phyloP scores from a whole-genome alignment of 106 monocot species.

The Dendrobium huoshanense region DNA sequence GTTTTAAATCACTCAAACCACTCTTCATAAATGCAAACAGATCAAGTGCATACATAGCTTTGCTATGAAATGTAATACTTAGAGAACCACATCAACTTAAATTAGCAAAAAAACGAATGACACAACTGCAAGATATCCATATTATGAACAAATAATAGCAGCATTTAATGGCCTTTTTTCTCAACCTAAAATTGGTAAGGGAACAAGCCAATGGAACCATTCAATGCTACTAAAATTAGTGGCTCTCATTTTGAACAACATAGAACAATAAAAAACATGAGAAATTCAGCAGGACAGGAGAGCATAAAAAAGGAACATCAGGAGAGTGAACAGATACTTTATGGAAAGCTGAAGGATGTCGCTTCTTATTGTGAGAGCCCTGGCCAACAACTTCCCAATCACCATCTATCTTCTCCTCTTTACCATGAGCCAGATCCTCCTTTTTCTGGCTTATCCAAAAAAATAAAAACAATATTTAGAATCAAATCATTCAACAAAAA shows the following conservation, averaged over 20 bases:
- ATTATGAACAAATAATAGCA: background rate
- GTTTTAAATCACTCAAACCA: background rate
- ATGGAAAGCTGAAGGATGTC: conserved; percentile 13
- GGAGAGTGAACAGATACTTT: conserved; percentile 13
- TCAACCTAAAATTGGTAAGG: background rate
- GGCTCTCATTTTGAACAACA: background rate
- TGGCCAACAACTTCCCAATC: conserved; percentile 51
- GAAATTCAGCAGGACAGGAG: too few relatives aligned
- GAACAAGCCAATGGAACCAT: background rate
- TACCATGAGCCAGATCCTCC: conserved; percentile 12
- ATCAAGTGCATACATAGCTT: background rate
- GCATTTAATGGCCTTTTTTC: background rate
- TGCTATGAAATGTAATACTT: background rate
- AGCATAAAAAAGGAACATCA: background rate
- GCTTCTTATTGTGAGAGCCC: conserved; percentile 25
- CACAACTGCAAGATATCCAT: background rate
- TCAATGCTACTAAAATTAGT: background rate
- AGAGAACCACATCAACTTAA: background rate
- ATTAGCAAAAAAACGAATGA: background rate
- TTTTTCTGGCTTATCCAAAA: conserved; percentile 5
- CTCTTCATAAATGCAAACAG: background rate
- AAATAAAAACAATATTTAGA: background rate
- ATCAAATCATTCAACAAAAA: background rate
- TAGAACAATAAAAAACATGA: too few relatives aligned
- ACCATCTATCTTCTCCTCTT: conserved; percentile 28